Percentiles rank a stretch among this genome's conserved stretches.
Conservation (phyloP, 805 yeast genomes). For the Spathaspora girioi region DNA sequence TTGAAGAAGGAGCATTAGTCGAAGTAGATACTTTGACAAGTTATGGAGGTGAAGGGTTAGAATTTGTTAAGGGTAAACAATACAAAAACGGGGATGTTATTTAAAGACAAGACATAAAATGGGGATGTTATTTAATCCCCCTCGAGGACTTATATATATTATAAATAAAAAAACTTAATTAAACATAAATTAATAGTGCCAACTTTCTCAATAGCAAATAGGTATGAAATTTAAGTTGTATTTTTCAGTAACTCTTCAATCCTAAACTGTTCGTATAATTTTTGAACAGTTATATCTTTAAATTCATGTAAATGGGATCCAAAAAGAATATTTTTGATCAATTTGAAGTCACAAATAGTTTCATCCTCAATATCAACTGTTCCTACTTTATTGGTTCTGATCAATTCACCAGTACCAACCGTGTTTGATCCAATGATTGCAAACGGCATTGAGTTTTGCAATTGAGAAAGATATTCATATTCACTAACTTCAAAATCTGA, state of each 20-base stretch:
- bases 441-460: constrained; percentile 19
- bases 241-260: constrained; percentile 8
- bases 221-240: background rate
- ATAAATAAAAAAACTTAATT: background rate
- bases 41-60: constrained; percentile 73
- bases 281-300: constrained; percentile 17
- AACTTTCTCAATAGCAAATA: background rate
- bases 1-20: constrained; percentile 47
- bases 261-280: constrained; percentile 18
- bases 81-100: constrained; percentile 31
- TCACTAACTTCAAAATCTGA: constrained; percentile 11
- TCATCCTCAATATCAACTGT: constrained; percentile 14
- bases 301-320: constrained; percentile 25
- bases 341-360: constrained; percentile 14
- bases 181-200: background rate
- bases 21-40: constrained; percentile 78
- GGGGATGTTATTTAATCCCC: too few species aligned
- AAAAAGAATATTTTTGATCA: constrained; percentile 17
- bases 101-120: constrained; percentile 3
- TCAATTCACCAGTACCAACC: constrained; percentile 4
- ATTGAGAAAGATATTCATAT: constrained; percentile 6
- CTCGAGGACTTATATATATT: background rate
- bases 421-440: constrained; percentile 11
- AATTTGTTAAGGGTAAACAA: constrained; percentile 46
- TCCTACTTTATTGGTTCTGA: constrained; percentile 17